phyloP scores from a whole-genome alignment of 768 basidiomycete genomes.

The Tylopilus sp. region DNA sequence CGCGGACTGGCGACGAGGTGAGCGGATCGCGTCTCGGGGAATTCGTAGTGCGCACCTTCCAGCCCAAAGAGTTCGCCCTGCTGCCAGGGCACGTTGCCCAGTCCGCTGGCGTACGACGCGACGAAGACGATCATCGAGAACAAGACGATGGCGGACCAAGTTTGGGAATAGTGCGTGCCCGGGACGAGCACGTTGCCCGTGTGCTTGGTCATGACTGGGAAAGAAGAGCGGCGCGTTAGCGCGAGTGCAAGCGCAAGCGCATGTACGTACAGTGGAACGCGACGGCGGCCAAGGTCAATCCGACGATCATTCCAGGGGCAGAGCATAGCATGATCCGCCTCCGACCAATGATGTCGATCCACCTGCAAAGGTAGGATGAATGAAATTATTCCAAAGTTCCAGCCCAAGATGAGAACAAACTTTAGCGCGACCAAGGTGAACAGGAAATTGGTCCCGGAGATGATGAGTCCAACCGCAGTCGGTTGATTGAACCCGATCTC shows the following conservation, averaged over 20 bases:
- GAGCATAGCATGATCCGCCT: conserved; percentile 68
- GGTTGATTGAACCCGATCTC: conserved; percentile 81
- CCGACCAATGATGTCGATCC: conserved; percentile 67
- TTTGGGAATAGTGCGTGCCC: conserved; percentile 52
- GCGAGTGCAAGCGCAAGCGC: background rate
- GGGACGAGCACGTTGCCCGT: conserved; percentile 61
- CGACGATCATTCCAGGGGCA: conserved; percentile 70
- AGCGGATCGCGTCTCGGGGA: background rate
- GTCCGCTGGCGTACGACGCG: conserved; percentile 73
- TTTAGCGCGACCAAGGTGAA: conserved; percentile 75
- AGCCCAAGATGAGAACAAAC: conserved; percentile 24
- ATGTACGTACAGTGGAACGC: conserved; percentile 50
- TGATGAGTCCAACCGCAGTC: conserved; percentile 74
- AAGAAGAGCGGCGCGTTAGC: background rate
- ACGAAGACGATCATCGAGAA: conserved; percentile 82
- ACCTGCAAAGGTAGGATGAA: conserved; percentile 11
- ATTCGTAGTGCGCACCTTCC: conserved; percentile 44
- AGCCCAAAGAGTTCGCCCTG: conserved; percentile 81
- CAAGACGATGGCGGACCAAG: conserved; percentile 69
- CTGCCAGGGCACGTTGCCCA: conserved; percentile 85
- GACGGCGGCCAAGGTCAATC: conserved; percentile 32
- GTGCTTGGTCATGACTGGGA: conserved; percentile 52
- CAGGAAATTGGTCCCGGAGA: conserved; percentile 75
- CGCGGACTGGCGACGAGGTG: conserved; percentile 47
- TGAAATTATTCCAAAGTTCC: background rate